Conservation (phyloP, 2,329 filamentous ascomycete genomes). For the Nigrospora oryzae region DNA sequence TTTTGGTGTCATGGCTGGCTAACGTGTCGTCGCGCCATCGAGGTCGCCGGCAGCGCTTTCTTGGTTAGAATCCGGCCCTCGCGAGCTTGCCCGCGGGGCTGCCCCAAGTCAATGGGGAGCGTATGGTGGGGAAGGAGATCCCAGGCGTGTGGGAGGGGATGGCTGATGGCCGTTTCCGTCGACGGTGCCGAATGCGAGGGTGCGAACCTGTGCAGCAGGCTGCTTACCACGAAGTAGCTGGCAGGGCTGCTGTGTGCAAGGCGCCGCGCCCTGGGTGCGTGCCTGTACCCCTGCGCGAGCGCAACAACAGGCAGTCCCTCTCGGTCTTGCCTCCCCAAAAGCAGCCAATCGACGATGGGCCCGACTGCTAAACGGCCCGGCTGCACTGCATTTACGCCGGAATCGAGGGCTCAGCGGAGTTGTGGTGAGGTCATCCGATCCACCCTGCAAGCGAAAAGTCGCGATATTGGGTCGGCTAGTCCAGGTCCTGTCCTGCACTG, state of each 20-base stretch:
- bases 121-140: not conserved
- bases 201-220: no score
- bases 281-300: not conserved
- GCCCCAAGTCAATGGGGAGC: not conserved
- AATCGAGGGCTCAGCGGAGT: conserved; percentile 3
- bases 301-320: not conserved
- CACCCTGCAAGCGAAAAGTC: conserved; percentile 2
- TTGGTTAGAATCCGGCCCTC: not conserved
- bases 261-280: not conserved
- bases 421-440: conserved; percentile 6
- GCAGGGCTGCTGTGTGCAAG: not conserved
- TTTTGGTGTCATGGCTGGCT: conserved; percentile 1
- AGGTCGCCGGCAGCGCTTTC: not conserved
- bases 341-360: conserved; percentile 3
- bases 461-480: not conserved
- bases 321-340: not conserved
- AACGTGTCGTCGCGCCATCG: not conserved
- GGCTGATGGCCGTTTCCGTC: no score
- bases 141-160: no score
- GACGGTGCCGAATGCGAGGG: no score
- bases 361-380: conserved; percentile 3
- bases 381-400: conserved; percentile 2
- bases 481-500: no score
- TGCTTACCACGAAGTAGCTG: not conserved
- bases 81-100: not conserved